Base-by-base conservation (phyloP, 2,329 filamentous ascomycete species). In the Fusarium avenaceum region DNA sequence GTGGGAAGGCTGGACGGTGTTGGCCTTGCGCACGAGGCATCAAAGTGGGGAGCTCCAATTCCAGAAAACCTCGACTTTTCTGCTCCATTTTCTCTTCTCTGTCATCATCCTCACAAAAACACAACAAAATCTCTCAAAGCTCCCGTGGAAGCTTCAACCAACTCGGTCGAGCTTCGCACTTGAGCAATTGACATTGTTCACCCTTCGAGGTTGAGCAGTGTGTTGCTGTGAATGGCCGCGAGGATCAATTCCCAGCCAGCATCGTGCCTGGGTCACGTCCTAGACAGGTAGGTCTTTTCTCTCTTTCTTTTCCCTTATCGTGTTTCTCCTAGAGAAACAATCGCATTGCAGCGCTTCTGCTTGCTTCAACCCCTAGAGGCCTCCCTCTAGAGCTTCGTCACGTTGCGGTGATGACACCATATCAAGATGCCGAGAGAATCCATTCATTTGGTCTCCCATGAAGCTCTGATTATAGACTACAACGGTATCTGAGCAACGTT, bases 401-500 rank as follows among this genome's bases (percentile, higher is more conserved):
- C 55, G 69, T 77, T 81, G 74, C 75, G 54, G 77, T 90, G 89
- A 91, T 90, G 89, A 90, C 85, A 86, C 80, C 80, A 79, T 80
- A 76, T 79, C 75, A 77, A 74, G 79, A 84, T 83, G 84, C 87
- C 82, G 84, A 89, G 86, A 86, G 85, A 83, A 79, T 73, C 82
- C 82, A 82, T 85, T 85, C 84, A 84, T 79, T 84, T 83, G 80
- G 83, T 83, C 86, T 87, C 86, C 60, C 70, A 81, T 90, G 89
- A 85, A 81, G 87, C 82, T 85, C 83, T 86, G 85, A 76, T 79
- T 88, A 90, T 91, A 92, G 92, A 96, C 92, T 96, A 96, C 92
- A 95, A 96, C 92, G 92, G 92, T 96, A 96, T 96, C 92, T 96
- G 92, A 96, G 84, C 76, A 78, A 77, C 69, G 60, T 30, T 51